Conservation (phyloP, 139 green algal genomes). For the Chlamydomonas sp. region DNA sequence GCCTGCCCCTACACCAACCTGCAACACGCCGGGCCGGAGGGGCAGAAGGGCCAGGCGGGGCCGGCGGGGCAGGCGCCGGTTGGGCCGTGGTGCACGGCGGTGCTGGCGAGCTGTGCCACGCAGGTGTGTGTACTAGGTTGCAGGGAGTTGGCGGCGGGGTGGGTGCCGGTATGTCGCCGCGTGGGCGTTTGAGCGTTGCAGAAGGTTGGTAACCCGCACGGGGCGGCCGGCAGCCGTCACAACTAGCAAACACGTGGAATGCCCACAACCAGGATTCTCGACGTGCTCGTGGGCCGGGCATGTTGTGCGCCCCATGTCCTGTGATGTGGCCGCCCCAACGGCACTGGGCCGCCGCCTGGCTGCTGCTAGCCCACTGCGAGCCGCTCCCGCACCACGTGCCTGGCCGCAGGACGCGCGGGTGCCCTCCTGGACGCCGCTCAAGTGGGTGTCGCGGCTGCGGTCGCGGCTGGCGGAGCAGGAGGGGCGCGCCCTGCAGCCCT, state of each 20-base stretch:
- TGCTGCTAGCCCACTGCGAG: not conserved
- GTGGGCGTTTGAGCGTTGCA: not conserved
- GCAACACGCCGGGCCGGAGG: not conserved
- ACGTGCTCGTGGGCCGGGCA: not conserved
- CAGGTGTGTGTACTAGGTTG: not conserved
- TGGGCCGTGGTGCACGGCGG: conserved; percentile 3
- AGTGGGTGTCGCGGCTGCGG: conserved; percentile 62
- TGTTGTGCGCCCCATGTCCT: not conserved
- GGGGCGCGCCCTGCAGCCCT: too few relatives aligned
- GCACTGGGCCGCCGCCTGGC: not conserved
- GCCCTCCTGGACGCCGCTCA: conserved; percentile 60
- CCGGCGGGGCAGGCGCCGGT: not conserved
- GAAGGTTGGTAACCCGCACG: too few relatives aligned
- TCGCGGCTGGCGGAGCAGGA: not conserved
- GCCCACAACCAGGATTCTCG: not conserved
- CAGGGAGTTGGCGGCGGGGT: not conserved
- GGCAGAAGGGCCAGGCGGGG: not conserved
- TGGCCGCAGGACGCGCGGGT: conserved; percentile 62
- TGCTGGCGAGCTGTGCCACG: conserved; percentile 26
- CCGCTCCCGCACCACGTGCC: not conserved
- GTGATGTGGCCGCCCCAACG: not conserved
- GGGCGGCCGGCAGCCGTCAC: too few relatives aligned
- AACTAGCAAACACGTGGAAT: too few relatives aligned
- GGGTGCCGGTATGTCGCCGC: not conserved
- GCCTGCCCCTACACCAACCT: conserved; percentile 59